These are phyloP conservation scores for Phoma sp. DNA, from an alignment of 2,329 filamentous ascomycete species.

Conservation along the genomic window DNA sequence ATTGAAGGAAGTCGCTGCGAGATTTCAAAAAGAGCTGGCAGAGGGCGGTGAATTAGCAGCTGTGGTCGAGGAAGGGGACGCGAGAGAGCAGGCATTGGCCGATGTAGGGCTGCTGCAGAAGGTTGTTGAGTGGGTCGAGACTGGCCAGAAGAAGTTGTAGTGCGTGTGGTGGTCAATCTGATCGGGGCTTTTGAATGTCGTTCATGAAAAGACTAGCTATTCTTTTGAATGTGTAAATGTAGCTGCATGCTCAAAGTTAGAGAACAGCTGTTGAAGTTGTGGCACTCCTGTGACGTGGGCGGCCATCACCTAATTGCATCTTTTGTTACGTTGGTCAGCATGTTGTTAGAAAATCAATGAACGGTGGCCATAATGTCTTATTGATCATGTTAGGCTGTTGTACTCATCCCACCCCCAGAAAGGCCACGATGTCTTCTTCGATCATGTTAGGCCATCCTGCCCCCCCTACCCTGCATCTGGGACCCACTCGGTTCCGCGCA, in stretches of 20 bases:
- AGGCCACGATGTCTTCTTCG: constrained; percentile 16
- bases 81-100: constrained; percentile 41
- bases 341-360: background rate
- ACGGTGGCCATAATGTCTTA: constrained; percentile 14
- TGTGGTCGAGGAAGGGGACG: constrained; percentile 45
- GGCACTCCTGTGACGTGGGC: background rate
- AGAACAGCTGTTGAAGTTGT: background rate
- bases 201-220: background rate
- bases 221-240: background rate
- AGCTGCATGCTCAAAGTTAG: background rate
- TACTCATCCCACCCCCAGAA: background rate
- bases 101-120: constrained; percentile 46
- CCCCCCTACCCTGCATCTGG: background rate
- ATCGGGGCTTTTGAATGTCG: background rate
- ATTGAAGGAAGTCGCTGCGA: constrained; percentile 46
- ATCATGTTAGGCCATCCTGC: constrained; percentile 17
- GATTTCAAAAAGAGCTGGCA: constrained; percentile 48
- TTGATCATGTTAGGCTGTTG: constrained; percentile 19
- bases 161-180: background rate
- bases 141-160: constrained; percentile 12
- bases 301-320: background rate
- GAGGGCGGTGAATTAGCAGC: constrained; percentile 45
- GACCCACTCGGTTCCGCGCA: background rate
- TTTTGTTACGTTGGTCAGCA: background rate
- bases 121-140: constrained; percentile 40